phyloP scores from a whole-genome alignment of 1,139 yeast genomes.

The Lodderomyces metapsilosis region DNA sequence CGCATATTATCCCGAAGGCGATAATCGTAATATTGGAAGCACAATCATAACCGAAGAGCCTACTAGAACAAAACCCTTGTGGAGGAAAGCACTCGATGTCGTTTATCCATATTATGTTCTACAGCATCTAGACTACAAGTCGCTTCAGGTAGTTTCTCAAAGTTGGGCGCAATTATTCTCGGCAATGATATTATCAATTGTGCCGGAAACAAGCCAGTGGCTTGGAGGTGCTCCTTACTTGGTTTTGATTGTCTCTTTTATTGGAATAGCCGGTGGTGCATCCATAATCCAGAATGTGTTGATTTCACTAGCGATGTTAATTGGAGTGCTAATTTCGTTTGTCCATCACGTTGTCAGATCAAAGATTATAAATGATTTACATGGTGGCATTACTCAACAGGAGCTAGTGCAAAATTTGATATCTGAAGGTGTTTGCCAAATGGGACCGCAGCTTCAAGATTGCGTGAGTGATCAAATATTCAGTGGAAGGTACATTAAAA shows the following conservation, averaged over 20 bases:
- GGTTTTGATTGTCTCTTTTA: constrained; percentile 28
- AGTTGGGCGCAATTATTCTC: constrained; percentile 33
- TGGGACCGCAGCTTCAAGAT: constrained; percentile 15
- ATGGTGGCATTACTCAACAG: constrained; percentile 25
- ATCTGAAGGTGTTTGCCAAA: constrained; percentile 28
- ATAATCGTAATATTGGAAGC: constrained; percentile 8
- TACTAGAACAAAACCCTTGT: constrained; percentile 9
- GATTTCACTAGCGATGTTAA: constrained; percentile 17
- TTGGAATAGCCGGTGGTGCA: constrained; percentile 29
- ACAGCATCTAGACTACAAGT: constrained; percentile 25
- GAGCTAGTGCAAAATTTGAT: constrained; percentile 21
- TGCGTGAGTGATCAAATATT: constrained; percentile 26
- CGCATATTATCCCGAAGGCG: constrained; percentile 14
- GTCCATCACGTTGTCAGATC: constrained; percentile 23
- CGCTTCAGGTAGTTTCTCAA: constrained; percentile 25
- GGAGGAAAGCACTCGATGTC: constrained; percentile 14
- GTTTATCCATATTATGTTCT: constrained; percentile 26
- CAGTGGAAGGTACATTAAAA: constrained; percentile 29
- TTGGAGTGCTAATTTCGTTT: constrained; percentile 25
- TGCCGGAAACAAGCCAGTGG: constrained; percentile 28
- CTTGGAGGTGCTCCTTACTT: constrained; percentile 31
- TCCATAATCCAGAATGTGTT: constrained; percentile 22
- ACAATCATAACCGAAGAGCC: constrained; percentile 12
- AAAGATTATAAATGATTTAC: constrained; percentile 25
- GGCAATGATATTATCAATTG: constrained; percentile 24